These are phyloP conservation scores for Neckera pumila DNA, from an alignment of 225 moss, liverwort and hornwort genomes.

Conservation along the genomic window DNA sequence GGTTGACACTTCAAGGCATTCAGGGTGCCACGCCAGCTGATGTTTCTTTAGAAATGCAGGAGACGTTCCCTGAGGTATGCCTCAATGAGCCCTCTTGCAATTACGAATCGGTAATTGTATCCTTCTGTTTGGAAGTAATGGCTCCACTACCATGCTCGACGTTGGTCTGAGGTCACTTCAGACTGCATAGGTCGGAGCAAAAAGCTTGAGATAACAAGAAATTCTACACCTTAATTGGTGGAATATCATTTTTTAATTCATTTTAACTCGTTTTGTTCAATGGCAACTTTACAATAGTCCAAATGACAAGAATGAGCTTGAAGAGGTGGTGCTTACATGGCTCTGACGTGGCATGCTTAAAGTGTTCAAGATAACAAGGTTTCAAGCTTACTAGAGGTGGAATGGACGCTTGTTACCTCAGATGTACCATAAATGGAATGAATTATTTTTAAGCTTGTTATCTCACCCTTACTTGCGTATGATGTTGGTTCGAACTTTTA, in stretches of 20 bases:
- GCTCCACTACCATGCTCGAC: background rate
- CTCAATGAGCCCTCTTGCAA: background rate
- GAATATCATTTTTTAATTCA: no score
- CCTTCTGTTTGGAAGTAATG: background rate
- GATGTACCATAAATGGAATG: background rate
- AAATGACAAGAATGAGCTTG: background rate
- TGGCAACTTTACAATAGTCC: background rate
- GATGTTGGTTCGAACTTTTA: background rate
- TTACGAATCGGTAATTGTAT: background rate
- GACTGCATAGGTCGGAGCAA: background rate
- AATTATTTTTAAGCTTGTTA: background rate
- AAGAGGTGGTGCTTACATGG: background rate
- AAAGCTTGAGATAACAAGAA: background rate
- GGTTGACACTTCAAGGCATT: conserved; percentile 48
- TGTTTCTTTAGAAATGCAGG: conserved; percentile 34
- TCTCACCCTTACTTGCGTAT: background rate
- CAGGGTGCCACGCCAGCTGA: conserved; percentile 31
- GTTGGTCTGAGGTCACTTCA: background rate
- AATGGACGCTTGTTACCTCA: background rate
- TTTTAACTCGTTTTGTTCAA: background rate
- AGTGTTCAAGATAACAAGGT: background rate
- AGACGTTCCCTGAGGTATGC: conserved; percentile 44
- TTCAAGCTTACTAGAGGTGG: background rate
- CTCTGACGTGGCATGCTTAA: background rate
- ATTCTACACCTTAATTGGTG: background rate